Percentiles rank a stretch among this genome's conserved stretches.
phyloP scores from a whole-genome alignment of 106 monocot genomes.

The Allium fistulosum region DNA sequence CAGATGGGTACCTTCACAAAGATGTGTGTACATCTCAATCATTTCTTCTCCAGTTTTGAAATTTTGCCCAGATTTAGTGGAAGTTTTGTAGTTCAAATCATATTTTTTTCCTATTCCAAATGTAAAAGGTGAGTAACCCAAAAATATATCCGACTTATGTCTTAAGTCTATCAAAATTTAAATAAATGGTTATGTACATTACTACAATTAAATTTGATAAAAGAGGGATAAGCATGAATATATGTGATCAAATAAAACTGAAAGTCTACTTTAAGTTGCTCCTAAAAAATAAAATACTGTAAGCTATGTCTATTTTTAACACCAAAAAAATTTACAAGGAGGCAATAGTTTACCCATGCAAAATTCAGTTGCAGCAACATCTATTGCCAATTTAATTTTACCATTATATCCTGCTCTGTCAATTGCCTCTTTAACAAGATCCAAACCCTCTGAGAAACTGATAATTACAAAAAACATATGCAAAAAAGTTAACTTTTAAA shows the following conservation, averaged over 20 bases:
- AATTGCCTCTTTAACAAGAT: constrained; percentile 88
- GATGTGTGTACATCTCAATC: constrained; percentile 76
- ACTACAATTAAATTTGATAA: too few species aligned
- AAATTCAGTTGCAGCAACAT: constrained; percentile 79
- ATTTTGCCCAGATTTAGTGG: constrained; percentile 68
- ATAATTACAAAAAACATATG: constrained; percentile 5
- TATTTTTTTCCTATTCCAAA: constrained; percentile 72
- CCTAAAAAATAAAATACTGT: neutral
- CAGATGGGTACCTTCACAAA: constrained; percentile 54
- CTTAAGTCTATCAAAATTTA: too few species aligned
- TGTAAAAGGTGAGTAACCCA: neutral
- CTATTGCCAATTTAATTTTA: constrained; percentile 79
- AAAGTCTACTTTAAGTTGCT: neutral
- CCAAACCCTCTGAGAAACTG: constrained; percentile 78
- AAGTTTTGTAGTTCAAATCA: constrained; percentile 76
- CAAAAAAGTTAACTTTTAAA: too few species aligned
- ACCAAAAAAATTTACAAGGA: neutral
- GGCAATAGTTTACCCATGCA: constrained; percentile 52
- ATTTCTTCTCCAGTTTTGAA: constrained; percentile 92
- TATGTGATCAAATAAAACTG: too few species aligned
- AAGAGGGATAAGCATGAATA: too few species aligned
- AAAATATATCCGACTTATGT: too few species aligned
- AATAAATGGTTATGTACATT: neutral
- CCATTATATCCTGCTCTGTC: constrained; percentile 86
- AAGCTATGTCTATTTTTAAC: neutral